phyloP scores from a whole-genome alignment of 108 stramenopile genomes.

The Cyclotella sp. region DNA sequence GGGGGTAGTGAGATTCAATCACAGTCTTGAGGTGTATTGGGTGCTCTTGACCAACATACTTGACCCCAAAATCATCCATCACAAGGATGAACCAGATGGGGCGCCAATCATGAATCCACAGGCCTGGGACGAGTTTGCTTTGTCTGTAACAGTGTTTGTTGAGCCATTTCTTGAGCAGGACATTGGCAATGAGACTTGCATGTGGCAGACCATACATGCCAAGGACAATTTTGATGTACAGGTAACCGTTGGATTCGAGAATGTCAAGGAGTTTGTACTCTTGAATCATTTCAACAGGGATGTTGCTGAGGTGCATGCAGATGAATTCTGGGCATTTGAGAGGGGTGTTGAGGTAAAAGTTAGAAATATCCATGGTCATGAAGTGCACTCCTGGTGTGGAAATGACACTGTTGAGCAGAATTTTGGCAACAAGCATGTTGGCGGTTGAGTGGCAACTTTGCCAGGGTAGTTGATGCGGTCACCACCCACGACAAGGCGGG shows the following conservation, averaged over 20 bases:
- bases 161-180: no score
- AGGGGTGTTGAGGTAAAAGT: constrained; percentile 22
- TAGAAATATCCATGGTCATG: background rate
- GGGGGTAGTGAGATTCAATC: constrained; percentile 1
- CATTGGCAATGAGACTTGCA: no score
- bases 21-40: constrained; percentile 1
- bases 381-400: no score
- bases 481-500: background rate
- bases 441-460: background rate
- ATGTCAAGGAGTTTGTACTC: constrained; percentile 32
- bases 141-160: no score
- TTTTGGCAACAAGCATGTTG: background rate
- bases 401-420: no score
- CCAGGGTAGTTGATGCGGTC: background rate
- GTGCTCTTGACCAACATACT: background rate
- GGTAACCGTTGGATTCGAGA: background rate
- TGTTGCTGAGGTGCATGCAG: constrained; percentile 15
- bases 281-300: constrained; percentile 35
- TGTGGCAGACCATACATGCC: no score
- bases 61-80: constrained; percentile 3
- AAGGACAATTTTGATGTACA: constrained; percentile 17
- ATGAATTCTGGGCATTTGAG: constrained; percentile 45
- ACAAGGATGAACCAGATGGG: background rate
- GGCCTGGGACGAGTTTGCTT: constrained; percentile 15
- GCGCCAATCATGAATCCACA: constrained; percentile 37